Conservation (phyloP, 768 basidiomycete genomes). For the Nidularia pulvinata region DNA sequence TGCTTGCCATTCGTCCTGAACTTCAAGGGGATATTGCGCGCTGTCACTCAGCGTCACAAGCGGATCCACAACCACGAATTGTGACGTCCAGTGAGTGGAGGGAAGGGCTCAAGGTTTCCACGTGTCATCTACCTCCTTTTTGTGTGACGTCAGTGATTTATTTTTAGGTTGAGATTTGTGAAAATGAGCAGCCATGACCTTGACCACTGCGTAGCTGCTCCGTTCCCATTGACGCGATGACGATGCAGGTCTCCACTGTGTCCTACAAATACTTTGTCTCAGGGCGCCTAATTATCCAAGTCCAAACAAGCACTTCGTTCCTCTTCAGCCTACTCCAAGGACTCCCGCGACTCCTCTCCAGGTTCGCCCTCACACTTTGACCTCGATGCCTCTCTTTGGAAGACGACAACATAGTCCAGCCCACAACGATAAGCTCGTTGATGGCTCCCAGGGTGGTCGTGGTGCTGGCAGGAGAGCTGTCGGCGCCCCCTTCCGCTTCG, state of each 20-base stretch:
- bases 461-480: constrained; percentile 2
- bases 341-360: not conserved
- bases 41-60: too few relatives aligned
- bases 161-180: not conserved
- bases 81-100: too few relatives aligned
- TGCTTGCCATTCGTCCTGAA: too few relatives aligned
- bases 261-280: not conserved
- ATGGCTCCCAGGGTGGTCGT: not conserved
- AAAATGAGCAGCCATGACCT: not conserved
- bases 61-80: too few relatives aligned
- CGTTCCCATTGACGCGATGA: not conserved
- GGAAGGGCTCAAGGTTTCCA: too few relatives aligned
- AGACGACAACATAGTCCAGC: constrained; percentile 5
- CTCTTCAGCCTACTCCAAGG: not conserved
- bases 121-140: not conserved
- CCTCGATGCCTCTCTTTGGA: constrained; percentile 11
- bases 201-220: not conserved
- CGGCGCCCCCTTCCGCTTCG: constrained; percentile 27
- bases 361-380: not conserved
- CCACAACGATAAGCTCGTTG: constrained; percentile 6
- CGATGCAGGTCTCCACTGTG: not conserved
- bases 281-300: not conserved
- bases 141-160: not conserved
- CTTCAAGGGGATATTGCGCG: too few relatives aligned
- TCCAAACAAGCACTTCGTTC: not conserved